Conservation (phyloP, 2,329 filamentous ascomycete genomes). For the Fusarium lateritium region DNA sequence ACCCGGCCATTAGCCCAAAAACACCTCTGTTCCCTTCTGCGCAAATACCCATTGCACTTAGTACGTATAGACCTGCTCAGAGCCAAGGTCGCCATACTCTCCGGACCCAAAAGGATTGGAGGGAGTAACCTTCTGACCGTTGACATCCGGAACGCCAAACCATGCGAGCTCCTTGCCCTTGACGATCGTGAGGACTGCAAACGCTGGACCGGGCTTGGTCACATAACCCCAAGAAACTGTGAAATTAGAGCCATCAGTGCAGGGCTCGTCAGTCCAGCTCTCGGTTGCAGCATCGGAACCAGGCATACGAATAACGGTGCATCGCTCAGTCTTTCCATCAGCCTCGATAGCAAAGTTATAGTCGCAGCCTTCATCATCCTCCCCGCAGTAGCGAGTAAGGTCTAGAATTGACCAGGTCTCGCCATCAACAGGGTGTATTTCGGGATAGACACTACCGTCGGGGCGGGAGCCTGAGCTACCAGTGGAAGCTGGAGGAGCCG, state of each 20-base stretch:
- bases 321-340: constrained; percentile 34
- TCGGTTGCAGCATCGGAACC: constrained; percentile 30
- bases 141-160: constrained; percentile 39
- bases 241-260: constrained; percentile 26
- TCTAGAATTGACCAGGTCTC: constrained; percentile 30
- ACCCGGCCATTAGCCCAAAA: too few species aligned
- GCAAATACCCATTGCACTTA: not conserved
- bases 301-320: constrained; percentile 34
- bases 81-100: constrained; percentile 28
- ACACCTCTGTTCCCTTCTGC: too few species aligned
- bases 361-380: constrained; percentile 34
- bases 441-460: constrained; percentile 8
- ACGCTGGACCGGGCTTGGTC: constrained; percentile 33
- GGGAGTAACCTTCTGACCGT: constrained; percentile 34
- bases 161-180: constrained; percentile 39
- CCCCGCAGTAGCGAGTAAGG: constrained; percentile 36
- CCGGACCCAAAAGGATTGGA: constrained; percentile 36
- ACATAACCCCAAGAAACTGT: constrained; percentile 41
- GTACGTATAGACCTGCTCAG: constrained; percentile 40
- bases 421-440: constrained; percentile 22
- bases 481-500: not conserved
- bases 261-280: constrained; percentile 37
- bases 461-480: not conserved
- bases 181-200: constrained; percentile 37
- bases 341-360: constrained; percentile 38